Base-by-base conservation (phyloP, 106 monocot species). In the Platanthera guangdongensis region DNA sequence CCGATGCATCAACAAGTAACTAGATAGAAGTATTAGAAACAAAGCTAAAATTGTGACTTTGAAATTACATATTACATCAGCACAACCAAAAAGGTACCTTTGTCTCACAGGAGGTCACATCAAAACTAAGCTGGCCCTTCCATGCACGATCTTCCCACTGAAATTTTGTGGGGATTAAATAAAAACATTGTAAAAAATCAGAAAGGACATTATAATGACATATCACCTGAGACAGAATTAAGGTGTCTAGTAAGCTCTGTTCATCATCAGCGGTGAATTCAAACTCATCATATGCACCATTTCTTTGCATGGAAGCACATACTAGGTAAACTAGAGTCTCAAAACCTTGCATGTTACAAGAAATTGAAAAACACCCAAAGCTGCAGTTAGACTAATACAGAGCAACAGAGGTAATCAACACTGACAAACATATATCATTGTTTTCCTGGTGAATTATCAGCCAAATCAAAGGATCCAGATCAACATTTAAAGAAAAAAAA, bases 91-190 rank as follows among this genome's bases (percentile, higher is more conserved):
- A 69, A 65, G 19, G 55, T 45, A 90, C 93, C 93, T 90, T 90
- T 16, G 76, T 86, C 70, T 86, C 79, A 72, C 90, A 90, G 28
- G 75, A 68, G 8, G 86, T 88, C 7, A 93, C 82, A 79, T 93
- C 90, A 81, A 88, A 93, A 53, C 45, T 72, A 54, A 90, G 62
- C 28, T 72, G 82, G 74, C 85, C 87, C 74, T 83, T 93, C 82
- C 84, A 84, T 46, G 87, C 47, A 78, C 65, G 54, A 47, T 90
- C 84, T 76, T 93, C 93, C 93, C 93, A 93, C 93, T 93, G 52
- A 22, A 81, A 57, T 62, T 22, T 72, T 3, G 48, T 2, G n/a
- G 1, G 10, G 45, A 71, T 52, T 4, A 72, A 16, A 54, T 9
- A 74, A 74, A 19, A 5, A 54, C 4, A 7, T 5, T 16, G 62